Evolutionary conservation across 164 flowering plant species (phyloP), one percentile per base, ranked within the genome.

Genomic region (Berberis thunbergii): DNA sequence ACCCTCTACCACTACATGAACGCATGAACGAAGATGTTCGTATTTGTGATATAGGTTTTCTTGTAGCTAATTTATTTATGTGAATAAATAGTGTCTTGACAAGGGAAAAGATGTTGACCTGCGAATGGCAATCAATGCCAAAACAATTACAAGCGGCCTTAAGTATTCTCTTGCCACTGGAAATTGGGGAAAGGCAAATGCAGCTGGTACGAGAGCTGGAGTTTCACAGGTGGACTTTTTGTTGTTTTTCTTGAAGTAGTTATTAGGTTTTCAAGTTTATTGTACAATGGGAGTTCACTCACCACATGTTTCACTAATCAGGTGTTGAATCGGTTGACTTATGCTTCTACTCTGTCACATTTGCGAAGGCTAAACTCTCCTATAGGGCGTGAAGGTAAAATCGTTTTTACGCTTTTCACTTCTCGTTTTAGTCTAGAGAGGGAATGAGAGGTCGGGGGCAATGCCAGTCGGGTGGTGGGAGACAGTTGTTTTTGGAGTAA

Each of bases 181-280:
- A 8, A 95, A 95, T 64, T 95, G 97, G 99, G 99, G 99, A 6
- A 96, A 89, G 79, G 97, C 97, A 64, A 95, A 95, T 82, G 97
- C 96, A 38, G 99, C 99, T 69, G 97, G 97, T 53, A 89, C 99
- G 61, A 88, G 99, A 70, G 97, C 97, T 59, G 99, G 99, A 63
- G 99, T 95, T 67, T 95, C 99, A 54, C 99, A 95, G 98, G 98
- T 45, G 9, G 11, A 13, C 12, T 13, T 53, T 53, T 44, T 52
- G 13, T 42, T 57, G 42, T 57, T 52, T 12, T 38, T 6, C 53
- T 10, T 12, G 26, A 26, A 3, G 46, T 41, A 10, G 44, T 49
- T 41, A 6, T 45, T 55, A 8, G 10, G 40, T 45, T 9, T 60
- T 13, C 40, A 44, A 61, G 38, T 9, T 7, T 7, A 1, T 4